Conservation (phyloP, 805 yeast genomes). For the Sugiyamaella qingdaonensis region DNA sequence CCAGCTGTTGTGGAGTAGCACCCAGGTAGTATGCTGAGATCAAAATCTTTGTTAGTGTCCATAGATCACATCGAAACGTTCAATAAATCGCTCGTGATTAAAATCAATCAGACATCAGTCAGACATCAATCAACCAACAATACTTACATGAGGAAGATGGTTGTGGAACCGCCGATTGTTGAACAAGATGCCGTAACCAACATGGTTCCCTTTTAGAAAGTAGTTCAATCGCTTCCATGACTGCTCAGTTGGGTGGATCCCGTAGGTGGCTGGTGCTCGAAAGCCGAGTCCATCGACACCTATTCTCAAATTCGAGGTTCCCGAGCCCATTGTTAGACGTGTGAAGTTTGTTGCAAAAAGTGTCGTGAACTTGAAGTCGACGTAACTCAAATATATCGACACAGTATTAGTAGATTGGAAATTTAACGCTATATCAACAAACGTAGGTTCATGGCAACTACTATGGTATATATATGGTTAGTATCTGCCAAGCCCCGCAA, state of each 20-base stretch:
- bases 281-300: slow-evolving; percentile 23
- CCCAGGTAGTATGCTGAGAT: slow-evolving; percentile 37
- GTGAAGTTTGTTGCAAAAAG: too few relatives aligned
- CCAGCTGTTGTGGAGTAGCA: slow-evolving; percentile 30
- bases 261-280: slow-evolving; percentile 8
- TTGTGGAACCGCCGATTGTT: slow-evolving; percentile 29
- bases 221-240: slow-evolving; percentile 27
- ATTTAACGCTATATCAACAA: too few relatives aligned
- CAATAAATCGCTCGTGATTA: background rate
- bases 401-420: too few relatives aligned
- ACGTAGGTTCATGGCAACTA: too few relatives aligned
- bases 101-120: background rate
- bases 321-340: background rate
- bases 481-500: too few relatives aligned
- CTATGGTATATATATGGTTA: too few relatives aligned
- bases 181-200: slow-evolving; percentile 28
- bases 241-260: slow-evolving; percentile 11
- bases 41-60: slow-evolving; percentile 16
- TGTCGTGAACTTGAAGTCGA: too few relatives aligned
- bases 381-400: too few relatives aligned
- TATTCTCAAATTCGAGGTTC: background rate
- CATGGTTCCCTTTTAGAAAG: slow-evolving; percentile 31
- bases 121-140: background rate
- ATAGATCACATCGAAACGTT: background rate
- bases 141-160: slow-evolving; percentile 28